Percentiles rank a stretch among this genome's conserved stretches.
phyloP scores from a whole-genome alignment of 2,329 filamentous ascomycete genomes.

The Ascochyta koolunga region DNA sequence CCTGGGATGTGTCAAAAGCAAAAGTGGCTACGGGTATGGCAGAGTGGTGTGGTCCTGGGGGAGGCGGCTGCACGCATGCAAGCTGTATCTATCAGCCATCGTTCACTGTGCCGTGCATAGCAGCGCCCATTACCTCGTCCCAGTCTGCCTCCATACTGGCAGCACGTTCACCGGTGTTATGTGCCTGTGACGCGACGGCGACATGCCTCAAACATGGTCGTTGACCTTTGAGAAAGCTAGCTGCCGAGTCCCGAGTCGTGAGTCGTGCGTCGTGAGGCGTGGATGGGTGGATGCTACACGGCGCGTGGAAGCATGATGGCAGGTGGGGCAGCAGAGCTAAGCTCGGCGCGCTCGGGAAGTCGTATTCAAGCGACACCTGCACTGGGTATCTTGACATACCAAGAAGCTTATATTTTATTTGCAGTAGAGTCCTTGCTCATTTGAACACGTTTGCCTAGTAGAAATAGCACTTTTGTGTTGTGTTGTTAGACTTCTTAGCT shows the following conservation, averaged over 20 bases:
- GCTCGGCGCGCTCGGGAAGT: constrained; percentile 3
- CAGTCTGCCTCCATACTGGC: constrained; percentile 59
- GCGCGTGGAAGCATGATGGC: constrained; percentile 24
- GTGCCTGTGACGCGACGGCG: constrained; percentile 20
- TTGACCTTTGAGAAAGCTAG: constrained; percentile 25
- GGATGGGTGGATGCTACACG: constrained; percentile 30
- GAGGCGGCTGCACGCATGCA: constrained; percentile 79
- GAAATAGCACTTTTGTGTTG: too few species aligned
- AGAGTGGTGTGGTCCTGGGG: constrained; percentile 69
- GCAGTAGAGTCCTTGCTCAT: too few species aligned
- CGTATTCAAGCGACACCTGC: not conserved
- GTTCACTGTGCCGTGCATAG: not conserved
- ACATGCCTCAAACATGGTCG: constrained; percentile 36
- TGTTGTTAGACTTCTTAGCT: too few species aligned
- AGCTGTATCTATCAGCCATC: constrained; percentile 60
- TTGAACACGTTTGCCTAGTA: too few species aligned
- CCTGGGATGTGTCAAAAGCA: constrained; percentile 86
- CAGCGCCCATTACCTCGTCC: constrained; percentile 52
- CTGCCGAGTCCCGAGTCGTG: constrained; percentile 24
- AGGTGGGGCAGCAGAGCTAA: constrained; percentile 13
- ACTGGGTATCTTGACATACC: constrained; percentile 1
- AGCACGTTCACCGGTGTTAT: constrained; percentile 30
- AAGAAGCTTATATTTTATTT: too few species aligned
- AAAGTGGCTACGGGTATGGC: constrained; percentile 77
- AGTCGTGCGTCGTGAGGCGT: constrained; percentile 27